Percentiles rank a stretch among this genome's conserved stretches.
Evolutionary conservation across 768 basidiomycete species (phyloP).

Genomic region (Candolleomyces aberdarensis): DNA sequence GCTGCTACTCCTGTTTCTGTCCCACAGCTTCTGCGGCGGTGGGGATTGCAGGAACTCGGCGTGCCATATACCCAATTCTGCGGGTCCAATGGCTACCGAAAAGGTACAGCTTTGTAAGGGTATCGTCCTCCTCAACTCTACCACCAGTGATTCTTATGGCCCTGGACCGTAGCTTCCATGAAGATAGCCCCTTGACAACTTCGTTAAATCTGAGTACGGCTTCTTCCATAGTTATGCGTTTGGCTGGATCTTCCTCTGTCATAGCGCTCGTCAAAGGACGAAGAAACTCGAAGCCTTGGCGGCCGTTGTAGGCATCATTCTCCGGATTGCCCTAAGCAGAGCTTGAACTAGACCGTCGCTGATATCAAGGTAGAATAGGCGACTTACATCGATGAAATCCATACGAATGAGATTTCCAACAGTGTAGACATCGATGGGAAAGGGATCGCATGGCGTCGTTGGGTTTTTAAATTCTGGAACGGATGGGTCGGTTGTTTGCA

Average conservation of each 20-base stretch:
- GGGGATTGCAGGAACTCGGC: not conserved
- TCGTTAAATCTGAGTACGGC: not conserved
- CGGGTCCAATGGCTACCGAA: not conserved
- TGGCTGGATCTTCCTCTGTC: not conserved
- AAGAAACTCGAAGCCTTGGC: not conserved
- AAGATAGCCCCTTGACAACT: not conserved
- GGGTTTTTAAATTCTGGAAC: not conserved
- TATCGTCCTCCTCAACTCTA: not conserved
- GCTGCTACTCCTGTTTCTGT: not conserved
- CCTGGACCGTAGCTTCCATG: not conserved
- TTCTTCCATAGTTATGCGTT: not conserved
- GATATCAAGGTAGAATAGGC: not conserved
- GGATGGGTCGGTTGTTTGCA: not conserved
- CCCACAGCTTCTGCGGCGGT: too few species aligned
- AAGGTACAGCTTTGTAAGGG: not conserved
- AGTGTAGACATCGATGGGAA: conserved; percentile 1
- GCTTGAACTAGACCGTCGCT: not conserved
- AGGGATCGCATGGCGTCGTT: not conserved
- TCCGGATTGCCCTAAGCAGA: not conserved
- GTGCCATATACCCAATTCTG: not conserved
- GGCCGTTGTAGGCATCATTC: not conserved
- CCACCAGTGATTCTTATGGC: not conserved
- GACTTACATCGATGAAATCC: not conserved
- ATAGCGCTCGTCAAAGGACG: not conserved
- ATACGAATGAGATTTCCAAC: not conserved